Evolutionary conservation across 352 stramenopile genomes (phyloP), one percentile per base, ranked within the genome.

Genomic region (Pythium aquatile): DNA sequence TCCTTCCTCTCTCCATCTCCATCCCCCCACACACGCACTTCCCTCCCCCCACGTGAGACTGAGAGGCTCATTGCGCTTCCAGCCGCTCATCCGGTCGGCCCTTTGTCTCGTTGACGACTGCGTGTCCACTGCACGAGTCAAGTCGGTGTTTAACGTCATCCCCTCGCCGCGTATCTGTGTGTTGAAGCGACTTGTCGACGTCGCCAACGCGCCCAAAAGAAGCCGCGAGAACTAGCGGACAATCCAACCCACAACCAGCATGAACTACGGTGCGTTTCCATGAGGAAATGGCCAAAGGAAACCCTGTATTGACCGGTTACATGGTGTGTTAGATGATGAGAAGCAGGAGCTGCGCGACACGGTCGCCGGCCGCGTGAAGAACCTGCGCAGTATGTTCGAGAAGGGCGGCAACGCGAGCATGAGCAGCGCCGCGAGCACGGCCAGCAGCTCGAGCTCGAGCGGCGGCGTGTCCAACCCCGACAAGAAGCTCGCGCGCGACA

Each of bases 361-460:
- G 20, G 63, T 76, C 35, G 70, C 74, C 55, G 81, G 79, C 47
- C 78, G 81, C 53, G 79, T 88, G 30, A 71, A 73, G 44, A 87
- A 82, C 55, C 60, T 90, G 48, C 81, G 81, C 53, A 77, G 70
- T 49, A 90, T 86, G 81, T 90, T 90, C 70, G 58, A 71, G 58
- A 71, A 71, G 53, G 28, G 29, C 61, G 14, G 8, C 53, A 68
- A 61, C 20, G 9, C 53, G 51, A 61, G 53, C 35, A 48, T 67
- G 9, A 66, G 59, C 59, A 66, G 59, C 49, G 44, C 29, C 7
- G 53, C 61, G 13, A 67, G 61, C 53, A 60, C 17, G 7, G 55
- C 52, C 20, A 61, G 54, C 54, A 61, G 61, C 52, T 33, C 26
- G 16, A 49, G 35, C 52, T 67, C 54, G 28, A 65, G 55, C 55